Conservation (phyloP, 208 protist species). For the Angomonas desouzai region DNA sequence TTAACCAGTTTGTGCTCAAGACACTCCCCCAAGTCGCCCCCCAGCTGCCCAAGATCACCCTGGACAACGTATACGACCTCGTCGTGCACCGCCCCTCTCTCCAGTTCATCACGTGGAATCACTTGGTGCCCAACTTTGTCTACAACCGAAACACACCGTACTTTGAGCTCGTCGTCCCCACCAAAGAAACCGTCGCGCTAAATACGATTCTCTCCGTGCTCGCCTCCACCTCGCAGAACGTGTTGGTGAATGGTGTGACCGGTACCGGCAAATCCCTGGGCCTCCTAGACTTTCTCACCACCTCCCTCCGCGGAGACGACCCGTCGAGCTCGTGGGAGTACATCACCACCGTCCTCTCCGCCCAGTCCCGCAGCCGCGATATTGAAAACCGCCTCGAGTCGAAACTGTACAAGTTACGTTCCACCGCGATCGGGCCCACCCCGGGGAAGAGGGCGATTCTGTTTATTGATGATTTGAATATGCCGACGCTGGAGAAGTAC, state of each 20-base stretch:
- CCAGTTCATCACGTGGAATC: constrained; percentile 87
- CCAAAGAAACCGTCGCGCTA: constrained; percentile 88
- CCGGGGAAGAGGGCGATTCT: constrained; percentile 89
- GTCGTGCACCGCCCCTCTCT: constrained; percentile 87
- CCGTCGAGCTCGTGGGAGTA: constrained; percentile 78
- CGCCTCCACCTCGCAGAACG: constrained; percentile 61
- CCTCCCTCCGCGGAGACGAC: constrained; percentile 67
- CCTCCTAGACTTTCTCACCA: constrained; percentile 65
- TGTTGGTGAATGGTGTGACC: constrained; percentile 93
- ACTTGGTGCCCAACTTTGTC: constrained; percentile 89
- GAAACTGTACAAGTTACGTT: constrained; percentile 92
- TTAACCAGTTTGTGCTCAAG: constrained; percentile 81
- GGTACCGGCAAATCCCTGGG: constrained; percentile 94
- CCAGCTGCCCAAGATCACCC: constrained; percentile 15
- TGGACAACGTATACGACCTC: constrained; percentile 90
- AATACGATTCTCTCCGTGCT: constrained; percentile 79
- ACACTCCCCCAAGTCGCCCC: constrained; percentile 70
- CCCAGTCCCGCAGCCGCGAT: constrained; percentile 88
- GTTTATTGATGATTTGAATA: constrained; percentile 96
- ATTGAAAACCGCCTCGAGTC: constrained; percentile 93
- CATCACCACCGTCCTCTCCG: constrained; percentile 91
- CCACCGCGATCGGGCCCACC: constrained; percentile 82
- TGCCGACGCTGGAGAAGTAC: constrained; percentile 93
- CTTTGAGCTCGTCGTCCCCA: constrained; percentile 96
- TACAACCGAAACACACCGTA: constrained; percentile 85